Evolutionary conservation across 2,329 filamentous ascomycete species (phyloP).

Genomic region (Colletotrichum viniferum): DNA sequence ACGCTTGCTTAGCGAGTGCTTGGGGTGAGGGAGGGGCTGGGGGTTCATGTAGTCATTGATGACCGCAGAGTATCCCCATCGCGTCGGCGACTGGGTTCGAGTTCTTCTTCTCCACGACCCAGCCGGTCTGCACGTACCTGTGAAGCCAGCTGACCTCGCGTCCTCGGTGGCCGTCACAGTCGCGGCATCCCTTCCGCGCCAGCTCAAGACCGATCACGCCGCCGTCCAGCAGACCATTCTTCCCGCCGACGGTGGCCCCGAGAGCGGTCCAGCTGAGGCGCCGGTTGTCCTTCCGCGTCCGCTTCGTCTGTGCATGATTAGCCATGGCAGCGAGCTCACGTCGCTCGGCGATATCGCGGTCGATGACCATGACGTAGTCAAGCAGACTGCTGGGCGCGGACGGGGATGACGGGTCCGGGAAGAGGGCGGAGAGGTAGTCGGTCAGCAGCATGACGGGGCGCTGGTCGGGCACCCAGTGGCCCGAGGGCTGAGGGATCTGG

Average conservation of each 20-base stretch:
- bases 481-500: slow-evolving; percentile 12
- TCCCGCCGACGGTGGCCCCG: slow-evolving; percentile 33
- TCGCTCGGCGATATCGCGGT: slow-evolving; percentile 45
- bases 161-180: slow-evolving; percentile 34
- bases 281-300: slow-evolving; percentile 28
- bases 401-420: slow-evolving; percentile 30
- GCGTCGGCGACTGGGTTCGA: slow-evolving; percentile 13
- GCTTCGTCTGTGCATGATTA: slow-evolving; percentile 30
- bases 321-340: slow-evolving; percentile 44
- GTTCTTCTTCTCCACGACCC: slow-evolving; percentile 11
- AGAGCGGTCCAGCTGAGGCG: slow-evolving; percentile 46
- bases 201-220: slow-evolving; percentile 38
- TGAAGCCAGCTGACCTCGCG: slow-evolving; percentile 36
- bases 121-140: slow-evolving; percentile 21
- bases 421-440: slow-evolving; percentile 41
- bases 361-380: slow-evolving; percentile 38
- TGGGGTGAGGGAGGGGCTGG: not conserved
- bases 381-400: slow-evolving; percentile 28
- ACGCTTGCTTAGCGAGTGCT: not conserved
- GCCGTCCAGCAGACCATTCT: slow-evolving; percentile 34
- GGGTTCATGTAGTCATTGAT: not conserved
- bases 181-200: slow-evolving; percentile 35
- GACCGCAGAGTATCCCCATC: slow-evolving; percentile 6
- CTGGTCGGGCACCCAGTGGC: not conserved
- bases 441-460: slow-evolving; percentile 28